Percentiles rank a stretch among this genome's conserved stretches.
These are phyloP conservation scores for Pterocarpus santalinus DNA, from an alignment of 306 rosid genomes.

Conservation along the genomic window DNA sequence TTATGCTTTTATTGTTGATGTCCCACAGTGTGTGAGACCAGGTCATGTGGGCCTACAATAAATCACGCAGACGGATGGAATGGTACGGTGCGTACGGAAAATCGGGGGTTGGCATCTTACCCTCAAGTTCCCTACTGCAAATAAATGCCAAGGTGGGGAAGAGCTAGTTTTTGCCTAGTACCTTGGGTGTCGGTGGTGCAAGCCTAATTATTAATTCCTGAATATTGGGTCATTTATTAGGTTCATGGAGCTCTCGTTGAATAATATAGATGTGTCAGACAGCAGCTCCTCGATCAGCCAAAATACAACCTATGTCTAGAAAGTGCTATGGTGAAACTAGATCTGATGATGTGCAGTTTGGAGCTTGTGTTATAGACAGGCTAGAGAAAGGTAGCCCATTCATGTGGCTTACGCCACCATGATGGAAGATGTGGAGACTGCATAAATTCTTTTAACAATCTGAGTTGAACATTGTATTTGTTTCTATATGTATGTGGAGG, in stretches of 20 bases:
- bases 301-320: slow-evolving; percentile 30
- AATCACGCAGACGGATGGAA: slow-evolving; percentile 46
- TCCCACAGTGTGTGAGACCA: slow-evolving; percentile 11
- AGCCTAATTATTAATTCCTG: slow-evolving; percentile 33
- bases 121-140: slow-evolving; percentile 44
- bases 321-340: slow-evolving; percentile 50
- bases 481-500: slow-evolving; percentile 24
- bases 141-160: slow-evolving; percentile 46
- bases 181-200: slow-evolving; percentile 77
- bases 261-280: slow-evolving; percentile 52
- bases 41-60: slow-evolving; percentile 41
- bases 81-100: slow-evolving; percentile 81
- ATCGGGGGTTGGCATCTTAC: slow-evolving; percentile 1
- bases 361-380: slow-evolving; percentile 65
- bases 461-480: slow-evolving; percentile 42
- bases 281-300: slow-evolving; percentile 44
- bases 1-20: slow-evolving; percentile 21
- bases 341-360: slow-evolving; percentile 12
- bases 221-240: slow-evolving; percentile 51
- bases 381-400: slow-evolving; percentile 59
- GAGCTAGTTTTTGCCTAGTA: slow-evolving; percentile 41
- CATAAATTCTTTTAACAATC: slow-evolving; percentile 34
- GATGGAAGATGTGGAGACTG: slow-evolving; percentile 41
- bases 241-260: slow-evolving; percentile 54
- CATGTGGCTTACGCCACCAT: slow-evolving; percentile 64